Evolutionary conservation across 441 rosid species (phyloP).

Genomic region (Populus hybrid): DNA sequence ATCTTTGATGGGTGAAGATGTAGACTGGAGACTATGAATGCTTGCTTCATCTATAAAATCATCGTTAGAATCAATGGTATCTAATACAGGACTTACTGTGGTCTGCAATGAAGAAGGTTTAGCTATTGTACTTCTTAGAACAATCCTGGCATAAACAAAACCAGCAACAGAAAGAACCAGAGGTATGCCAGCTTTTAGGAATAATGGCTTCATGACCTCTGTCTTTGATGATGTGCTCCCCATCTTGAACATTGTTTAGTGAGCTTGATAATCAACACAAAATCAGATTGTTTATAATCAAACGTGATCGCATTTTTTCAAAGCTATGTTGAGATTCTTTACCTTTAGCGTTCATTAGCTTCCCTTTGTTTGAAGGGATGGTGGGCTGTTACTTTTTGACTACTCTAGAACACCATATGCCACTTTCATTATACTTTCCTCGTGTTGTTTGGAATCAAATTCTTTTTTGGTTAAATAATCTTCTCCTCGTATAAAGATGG

Average conservation of each 20-base stretch:
- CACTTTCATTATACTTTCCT: conserved; percentile 17
- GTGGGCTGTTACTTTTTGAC: conserved; percentile 42
- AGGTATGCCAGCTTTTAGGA: conserved; percentile 63
- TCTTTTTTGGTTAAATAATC: conserved; percentile 13
- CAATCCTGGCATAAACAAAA: conserved; percentile 45
- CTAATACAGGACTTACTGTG: conserved; percentile 17
- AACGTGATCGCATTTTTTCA: conserved; percentile 1
- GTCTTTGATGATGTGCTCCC: conserved; percentile 36
- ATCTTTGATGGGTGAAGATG: conserved; percentile 20
- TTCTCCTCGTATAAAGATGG: background rate
- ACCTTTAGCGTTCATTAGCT: conserved; percentile 27
- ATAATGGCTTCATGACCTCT: conserved; percentile 47
- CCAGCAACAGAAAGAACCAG: conserved; percentile 59
- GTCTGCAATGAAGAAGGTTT: conserved; percentile 16
- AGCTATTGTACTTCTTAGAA: conserved; percentile 25
- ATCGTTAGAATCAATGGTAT: conserved; percentile 15
- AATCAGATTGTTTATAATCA: conserved; percentile 4
- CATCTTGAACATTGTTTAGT: conserved; percentile 11
- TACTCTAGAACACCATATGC: conserved; percentile 17
- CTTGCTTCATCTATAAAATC: conserved; percentile 18
- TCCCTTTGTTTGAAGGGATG: conserved; percentile 34
- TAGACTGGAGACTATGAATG: conserved; percentile 10
- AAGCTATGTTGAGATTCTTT: conserved; percentile 38
- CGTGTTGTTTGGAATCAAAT: conserved; percentile 33
- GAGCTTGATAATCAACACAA: background rate